phyloP scores from a whole-genome alignment of 73 alveolate genomes.

The Paramecium sexaurelia region DNA sequence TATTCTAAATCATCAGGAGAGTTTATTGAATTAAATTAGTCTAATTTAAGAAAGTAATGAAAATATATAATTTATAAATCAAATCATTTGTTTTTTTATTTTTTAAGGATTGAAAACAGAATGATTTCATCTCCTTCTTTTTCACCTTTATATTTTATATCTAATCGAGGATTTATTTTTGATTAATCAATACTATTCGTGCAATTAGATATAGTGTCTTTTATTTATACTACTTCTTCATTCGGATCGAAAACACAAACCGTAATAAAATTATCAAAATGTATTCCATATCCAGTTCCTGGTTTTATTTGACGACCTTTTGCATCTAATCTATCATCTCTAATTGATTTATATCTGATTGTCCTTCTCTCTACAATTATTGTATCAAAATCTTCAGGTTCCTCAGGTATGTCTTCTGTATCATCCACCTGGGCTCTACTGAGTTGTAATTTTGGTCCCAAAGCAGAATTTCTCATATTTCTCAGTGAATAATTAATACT shows the following conservation, averaged over 20 bases:
- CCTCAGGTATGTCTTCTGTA: constrained; percentile 48
- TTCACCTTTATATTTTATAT: not conserved
- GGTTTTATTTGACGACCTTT: not conserved
- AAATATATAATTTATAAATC: not conserved
- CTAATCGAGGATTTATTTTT: constrained; percentile 7
- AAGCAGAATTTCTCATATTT: constrained; percentile 1
- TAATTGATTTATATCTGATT: not conserved
- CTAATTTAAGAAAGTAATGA: constrained; percentile 19
- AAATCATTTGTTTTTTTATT: constrained; percentile 37
- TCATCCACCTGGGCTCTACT: constrained; percentile 24
- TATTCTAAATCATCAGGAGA: constrained; percentile 45
- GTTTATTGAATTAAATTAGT: not conserved
- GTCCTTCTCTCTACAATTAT: not conserved
- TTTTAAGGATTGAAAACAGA: constrained; percentile 23
- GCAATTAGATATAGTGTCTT: constrained; percentile 10
- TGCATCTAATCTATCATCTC: not conserved
- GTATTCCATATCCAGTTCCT: constrained; percentile 43
- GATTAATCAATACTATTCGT: not conserved
- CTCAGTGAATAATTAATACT: constrained; percentile 11
- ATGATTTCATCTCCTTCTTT: constrained; percentile 1
- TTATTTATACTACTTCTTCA: constrained; percentile 32
- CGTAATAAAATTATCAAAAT: constrained; percentile 41
- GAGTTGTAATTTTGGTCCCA: not conserved
- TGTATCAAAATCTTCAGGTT: constrained; percentile 32
- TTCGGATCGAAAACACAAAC: constrained; percentile 36